These are phyloP conservation scores for Aspergillus flavus DNA, from an alignment of 2,329 filamentous ascomycete species.

Conservation along the genomic window DNA sequence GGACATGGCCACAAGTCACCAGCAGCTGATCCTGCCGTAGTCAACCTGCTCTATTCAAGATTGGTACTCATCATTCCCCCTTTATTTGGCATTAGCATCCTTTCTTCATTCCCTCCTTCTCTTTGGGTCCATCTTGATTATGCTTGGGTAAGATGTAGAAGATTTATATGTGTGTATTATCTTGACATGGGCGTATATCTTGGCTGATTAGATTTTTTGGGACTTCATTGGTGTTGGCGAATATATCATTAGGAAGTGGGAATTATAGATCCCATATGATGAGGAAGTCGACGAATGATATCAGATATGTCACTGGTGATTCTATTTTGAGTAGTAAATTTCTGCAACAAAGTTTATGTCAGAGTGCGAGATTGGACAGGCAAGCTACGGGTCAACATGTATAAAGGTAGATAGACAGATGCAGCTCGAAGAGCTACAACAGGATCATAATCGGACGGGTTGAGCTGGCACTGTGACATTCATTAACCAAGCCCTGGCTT, in stretches of 20 bases:
- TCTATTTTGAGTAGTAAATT: too few relatives aligned
- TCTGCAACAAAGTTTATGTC: too few relatives aligned
- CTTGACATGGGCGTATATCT: background rate
- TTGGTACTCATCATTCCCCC: background rate
- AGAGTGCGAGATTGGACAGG: too few relatives aligned
- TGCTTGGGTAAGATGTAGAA: background rate
- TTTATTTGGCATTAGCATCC: background rate
- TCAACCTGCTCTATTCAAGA: background rate
- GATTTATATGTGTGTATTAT: background rate
- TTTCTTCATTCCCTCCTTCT: background rate
- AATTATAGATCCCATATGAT: too few relatives aligned
- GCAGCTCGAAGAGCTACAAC: background rate
- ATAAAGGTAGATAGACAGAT: too few relatives aligned
- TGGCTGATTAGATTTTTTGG: background rate
- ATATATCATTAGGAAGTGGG: too few relatives aligned
- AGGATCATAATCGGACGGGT: background rate
- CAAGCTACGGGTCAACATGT: too few relatives aligned
- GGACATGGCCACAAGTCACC: background rate
- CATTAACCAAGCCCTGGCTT: too few relatives aligned
- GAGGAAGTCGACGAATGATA: too few relatives aligned
- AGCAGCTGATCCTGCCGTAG: background rate
- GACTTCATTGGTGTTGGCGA: background rate
- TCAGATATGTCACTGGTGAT: too few relatives aligned
- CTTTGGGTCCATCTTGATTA: background rate
- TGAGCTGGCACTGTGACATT: too few relatives aligned